Base-by-base conservation (phyloP, 108 stramenopile genomes). In the Conticribra weissflogii region DNA sequence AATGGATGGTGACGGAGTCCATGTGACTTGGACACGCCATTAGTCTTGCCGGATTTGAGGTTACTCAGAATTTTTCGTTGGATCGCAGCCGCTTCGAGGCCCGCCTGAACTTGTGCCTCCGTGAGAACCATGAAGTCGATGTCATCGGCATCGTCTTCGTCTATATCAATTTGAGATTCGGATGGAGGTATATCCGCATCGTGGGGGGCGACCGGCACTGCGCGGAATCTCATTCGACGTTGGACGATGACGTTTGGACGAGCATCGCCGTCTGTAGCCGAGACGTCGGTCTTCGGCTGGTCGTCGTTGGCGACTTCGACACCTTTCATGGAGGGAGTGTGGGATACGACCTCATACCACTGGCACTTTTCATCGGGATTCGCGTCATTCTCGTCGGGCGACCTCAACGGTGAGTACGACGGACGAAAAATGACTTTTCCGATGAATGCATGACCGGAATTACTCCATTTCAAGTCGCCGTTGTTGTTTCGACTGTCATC, bases 51-150 rank as follows among this genome's bases (percentile, higher is more conserved):
- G 52, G 61, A 46, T 48, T 21, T 31, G 16, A 8, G 31, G 22
- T 29, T 29, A 32, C 19, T 28, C 22, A 33, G 44, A 30, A 74
- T 46, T 30, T 61, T 72, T 23, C 57, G 66, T 54, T 83, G 71
- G 27, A 88, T 62, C 30, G 78, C 69, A 9, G 79, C 88, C 21
- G 93, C 90, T 63, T 87, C 85, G 12, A 87, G 53, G 33, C 93
- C 93, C n/a, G 93, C 93, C 25, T 70, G 45, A 0, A 88, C 90
- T 71, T 94, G 93, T 12, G 83, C 87, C 66, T 94, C 89, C 4
- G 93, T 94, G 51, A 94, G 75, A 27, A 92, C 33, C 56, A 94
- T 61, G 22, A 31, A 63, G 3, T 78, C 72, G 18, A 56, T 54
- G 32, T 73, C 63, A 29, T 68, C 69, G 23, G 34, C 61, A 33